These are phyloP conservation scores for Helianthus tuberosus DNA, from an alignment of 129 eudicot species.

Conservation along the genomic window DNA sequence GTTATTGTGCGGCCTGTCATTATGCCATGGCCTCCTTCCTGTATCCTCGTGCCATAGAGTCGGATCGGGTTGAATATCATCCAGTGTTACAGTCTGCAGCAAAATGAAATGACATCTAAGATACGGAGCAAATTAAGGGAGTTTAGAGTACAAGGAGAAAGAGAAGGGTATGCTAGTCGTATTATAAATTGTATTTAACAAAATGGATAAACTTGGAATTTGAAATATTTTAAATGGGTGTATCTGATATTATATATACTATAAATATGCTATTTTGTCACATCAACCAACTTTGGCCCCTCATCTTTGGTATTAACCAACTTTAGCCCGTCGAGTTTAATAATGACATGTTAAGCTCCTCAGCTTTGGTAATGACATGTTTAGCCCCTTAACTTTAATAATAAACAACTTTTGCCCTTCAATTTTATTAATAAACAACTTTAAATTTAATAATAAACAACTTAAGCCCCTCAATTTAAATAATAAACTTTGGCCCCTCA, in stretches of 20 bases:
- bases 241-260: neutral
- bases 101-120: slow-evolving; percentile 4
- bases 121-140: neutral
- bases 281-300: no score
- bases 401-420: no score
- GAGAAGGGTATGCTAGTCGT: neutral
- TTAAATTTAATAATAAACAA: no score
- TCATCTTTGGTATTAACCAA: no score
- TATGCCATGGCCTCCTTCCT: slow-evolving; percentile 57
- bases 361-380: no score
- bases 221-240: neutral
- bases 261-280: no score
- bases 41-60: slow-evolving; percentile 87
- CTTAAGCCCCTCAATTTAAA: no score
- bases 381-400: no score
- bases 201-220: neutral
- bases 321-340: no score
- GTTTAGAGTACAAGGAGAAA: neutral
- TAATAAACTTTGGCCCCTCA: no score
- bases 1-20: slow-evolving; percentile 41
- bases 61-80: slow-evolving; percentile 79
- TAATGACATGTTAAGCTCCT: no score
- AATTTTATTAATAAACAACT: no score
- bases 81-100: slow-evolving; percentile 63
- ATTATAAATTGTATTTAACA: neutral